Evolutionary conservation across 257 asterid genomes (phyloP), one percentile per base, ranked within the genome.

Genomic region (Penstemon eatonii): DNA sequence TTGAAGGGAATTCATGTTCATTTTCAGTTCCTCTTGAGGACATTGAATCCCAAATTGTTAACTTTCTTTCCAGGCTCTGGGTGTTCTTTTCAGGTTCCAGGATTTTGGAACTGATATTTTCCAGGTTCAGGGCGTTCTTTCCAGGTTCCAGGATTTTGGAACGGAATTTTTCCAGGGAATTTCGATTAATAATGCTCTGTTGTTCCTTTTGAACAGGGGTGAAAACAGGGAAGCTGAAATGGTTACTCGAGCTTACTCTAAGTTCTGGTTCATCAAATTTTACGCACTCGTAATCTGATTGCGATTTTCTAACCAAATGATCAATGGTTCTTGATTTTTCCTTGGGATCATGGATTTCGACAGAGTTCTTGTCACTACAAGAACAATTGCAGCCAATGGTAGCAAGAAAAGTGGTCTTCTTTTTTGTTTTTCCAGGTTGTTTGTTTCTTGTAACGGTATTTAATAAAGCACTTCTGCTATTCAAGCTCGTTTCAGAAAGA

Each of bases 401-500:
- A 0, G 85, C 73, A 7, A 85, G 79, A 66, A 83, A 78, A 39
- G 33, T 25, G 2, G 73, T 70, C 84, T 80, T 82, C 11, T 69
- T 60, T 56, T 65, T 72, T 44, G 47, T 60, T 56, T 47, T 42
- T 50, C 72, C 70, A 2, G 19, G 55, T 51, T 67, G 82, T 11
- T 74, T 78, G 8, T 75, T 76, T 60, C 66, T 70, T 36, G 79
- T 62, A 56, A 60, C 50, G 3, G 49, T 63, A 6, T 74, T 70
- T 71, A 83, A 36, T 50, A 85, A 66, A 2, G 72, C 65, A 11
- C 62, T 70, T 67, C 73, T 63, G 77, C 88, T 85, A 45, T 79
- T 76, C 79, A 84, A 64, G 39, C 86, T 85, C 43, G 91, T 78
- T 53, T 85, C 82, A 46, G 88, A 80, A n/a, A 56, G 77, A 60